Base-by-base conservation (phyloP, 2,329 filamentous ascomycete genomes). In the Fusarium sp. region DNA sequence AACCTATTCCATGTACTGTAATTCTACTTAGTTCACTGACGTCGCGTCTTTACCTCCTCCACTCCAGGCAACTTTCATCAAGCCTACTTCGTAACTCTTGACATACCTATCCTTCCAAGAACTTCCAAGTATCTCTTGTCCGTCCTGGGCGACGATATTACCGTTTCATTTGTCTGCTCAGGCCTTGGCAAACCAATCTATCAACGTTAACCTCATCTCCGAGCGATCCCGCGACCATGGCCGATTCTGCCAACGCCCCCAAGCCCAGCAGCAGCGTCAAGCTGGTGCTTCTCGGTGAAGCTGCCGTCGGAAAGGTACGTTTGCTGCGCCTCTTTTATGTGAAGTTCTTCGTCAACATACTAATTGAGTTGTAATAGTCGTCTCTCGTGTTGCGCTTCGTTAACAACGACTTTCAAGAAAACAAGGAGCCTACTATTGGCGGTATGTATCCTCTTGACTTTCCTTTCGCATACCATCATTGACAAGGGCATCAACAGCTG, bases 231-330 rank as follows among this genome's bases (percentile, higher is more conserved):
- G 63, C 68, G 47, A 75, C 54, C 41, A 82, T 82, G 81, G 79
- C 81, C 65, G 81, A 82, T 68, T 85, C 89, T 60, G 75, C 75
- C 79, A 89, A 88, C 74, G 85, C 87, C 79, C 92, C 93, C 66
- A 99, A 98, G 86, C 96, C 96, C 69, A 98, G 94, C 87, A 98
- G 94, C 90, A 99, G 96, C 85, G 96, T 99, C 81, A 99, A 99
- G 91, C 92, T 99, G 75, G 96, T 99, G 72, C 89, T 99, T 79
- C 90, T 99, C 62, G 96, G 96, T 74, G 96, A 99, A 85, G 96
- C 96, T 70, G 96, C 96, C 66, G 96, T 99, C 61, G 96, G 96
- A 89, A 99, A 99, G 92, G 96, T 97, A 85, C 67, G 81, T 23
- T 41, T 30, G 20, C 20, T 40, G n/a, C 51, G 42, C 46, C 25